phyloP scores from a whole-genome alignment of 305 asterid genomes.

The Fraxinus xanthoxyloides region DNA sequence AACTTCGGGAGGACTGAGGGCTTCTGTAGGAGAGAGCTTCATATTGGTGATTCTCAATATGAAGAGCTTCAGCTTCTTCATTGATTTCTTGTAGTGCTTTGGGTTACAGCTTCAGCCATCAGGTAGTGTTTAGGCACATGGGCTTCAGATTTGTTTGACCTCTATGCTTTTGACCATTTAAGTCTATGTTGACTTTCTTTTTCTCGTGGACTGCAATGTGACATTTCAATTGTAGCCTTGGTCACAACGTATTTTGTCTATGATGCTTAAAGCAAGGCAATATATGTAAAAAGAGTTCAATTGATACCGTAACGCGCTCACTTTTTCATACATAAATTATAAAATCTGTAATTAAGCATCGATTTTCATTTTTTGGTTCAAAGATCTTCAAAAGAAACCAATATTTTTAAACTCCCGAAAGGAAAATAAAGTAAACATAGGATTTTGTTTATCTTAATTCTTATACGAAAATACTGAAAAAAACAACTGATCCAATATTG shows the following conservation, averaged over 20 bases:
- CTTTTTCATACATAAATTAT: neutral
- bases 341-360: neutral
- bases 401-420: neutral
- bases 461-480: neutral
- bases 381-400: neutral
- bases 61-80: no score
- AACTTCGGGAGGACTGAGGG: no score
- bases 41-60: no score
- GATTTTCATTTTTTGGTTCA: neutral
- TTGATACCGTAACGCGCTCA: neutral
- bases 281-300: neutral
- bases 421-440: neutral
- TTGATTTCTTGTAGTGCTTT: no score
- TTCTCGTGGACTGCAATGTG: no score
- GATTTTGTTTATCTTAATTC: neutral
- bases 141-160: no score
- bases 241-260: neutral
- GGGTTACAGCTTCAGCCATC: no score
- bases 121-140: no score
- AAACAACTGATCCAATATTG: neutral
- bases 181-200: no score
- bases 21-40: no score
- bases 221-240: no score
- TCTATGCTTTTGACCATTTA: no score
- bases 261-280: neutral